Conservation (phyloP, 1,284 basidiomycete species). For the Rhodotorula sp. region DNA sequence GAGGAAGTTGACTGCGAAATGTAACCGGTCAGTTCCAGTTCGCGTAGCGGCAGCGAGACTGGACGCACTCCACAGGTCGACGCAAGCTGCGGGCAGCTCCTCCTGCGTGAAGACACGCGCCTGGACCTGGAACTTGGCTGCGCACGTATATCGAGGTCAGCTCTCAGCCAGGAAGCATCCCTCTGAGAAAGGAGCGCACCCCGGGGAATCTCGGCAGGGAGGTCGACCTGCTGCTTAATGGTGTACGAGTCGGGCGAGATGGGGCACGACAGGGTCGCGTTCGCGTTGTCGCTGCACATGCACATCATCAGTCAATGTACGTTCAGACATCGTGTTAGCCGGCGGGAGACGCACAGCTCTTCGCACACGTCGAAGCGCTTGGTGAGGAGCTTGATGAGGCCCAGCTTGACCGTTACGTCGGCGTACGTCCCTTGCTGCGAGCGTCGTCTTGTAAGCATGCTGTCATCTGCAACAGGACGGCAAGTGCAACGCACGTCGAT, state of each 20-base stretch:
- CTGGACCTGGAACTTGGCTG: constrained; percentile 81
- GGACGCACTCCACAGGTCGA: constrained; percentile 60
- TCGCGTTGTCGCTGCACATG: constrained; percentile 61
- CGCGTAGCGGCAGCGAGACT: neutral
- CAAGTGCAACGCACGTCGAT: constrained; percentile 62
- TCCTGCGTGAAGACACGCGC: constrained; percentile 72
- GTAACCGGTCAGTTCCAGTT: neutral
- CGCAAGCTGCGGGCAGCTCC: constrained; percentile 76
- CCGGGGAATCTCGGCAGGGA: constrained; percentile 85
- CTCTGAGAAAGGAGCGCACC: constrained; percentile 58
- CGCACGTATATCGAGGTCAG: neutral
- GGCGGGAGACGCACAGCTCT: constrained; percentile 71
- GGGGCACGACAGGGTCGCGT: constrained; percentile 74
- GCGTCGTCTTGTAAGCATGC: neutral
- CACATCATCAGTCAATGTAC: neutral
- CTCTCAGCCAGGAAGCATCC: neutral
- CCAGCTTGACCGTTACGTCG: constrained; percentile 83
- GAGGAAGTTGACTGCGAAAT: constrained; percentile 59
- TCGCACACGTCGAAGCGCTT: constrained; percentile 85
- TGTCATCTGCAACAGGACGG: too few relatives aligned
- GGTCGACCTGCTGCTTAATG: constrained; percentile 73
- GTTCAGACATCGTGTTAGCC: neutral
- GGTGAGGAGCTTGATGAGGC: constrained; percentile 75
- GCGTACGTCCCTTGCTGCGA: constrained; percentile 68
- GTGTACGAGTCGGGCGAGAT: constrained; percentile 68